Evolutionary conservation across 2,329 filamentous ascomycete genomes (phyloP), one percentile per base, ranked within the genome.

Genomic region (Lasiodiplodia hormozganensis): DNA sequence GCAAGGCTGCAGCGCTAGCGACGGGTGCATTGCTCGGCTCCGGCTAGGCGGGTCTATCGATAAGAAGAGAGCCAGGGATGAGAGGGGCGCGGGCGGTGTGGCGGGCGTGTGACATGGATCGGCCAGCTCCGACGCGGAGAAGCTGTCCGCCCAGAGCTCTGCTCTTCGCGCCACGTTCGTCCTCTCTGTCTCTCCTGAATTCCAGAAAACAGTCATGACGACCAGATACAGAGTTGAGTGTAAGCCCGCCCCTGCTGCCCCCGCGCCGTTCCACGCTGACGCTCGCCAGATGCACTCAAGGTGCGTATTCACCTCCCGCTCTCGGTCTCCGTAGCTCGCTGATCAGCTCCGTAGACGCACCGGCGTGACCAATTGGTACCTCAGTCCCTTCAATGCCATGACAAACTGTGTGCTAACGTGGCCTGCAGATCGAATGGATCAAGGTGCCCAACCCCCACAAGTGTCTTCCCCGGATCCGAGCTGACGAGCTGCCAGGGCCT

Each of bases 361-460:
- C 88, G 94, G 67, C 86, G 94, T 77, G 94, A 97, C 79, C 94
- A 97, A 79, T 89, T 97, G 75, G 93, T 94, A 81, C 86, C 92
- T 91, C 83, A 8, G 34, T 31, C 5, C 68, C 25, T 40, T 36
- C 34, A 11, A n/a, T 56, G 36, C 21, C 2, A 6, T 40, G 4
- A 23, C 47, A n/a, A 6, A n/a, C 11, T 68, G 47, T 65, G 56
- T 51, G 70, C 62, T 70, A 74, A 69, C 47, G 21, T 51, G 49
- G 34, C 25, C 11, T 28, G 10, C 72, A 86, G 84, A 88, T 88
- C 69, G 93, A 97, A 90, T 98, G 95, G 95, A 93, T 98, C 85
- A 98, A 99, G 82, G 85, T 85, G 80, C 67, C 10, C n/a, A 21
- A 3, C 28, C 43, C n/a, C 18, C 51, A 25, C 21, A n/a, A 2